phyloP scores from a whole-genome alignment of 352 stramenopile species.

The Globisporangium splendens region DNA sequence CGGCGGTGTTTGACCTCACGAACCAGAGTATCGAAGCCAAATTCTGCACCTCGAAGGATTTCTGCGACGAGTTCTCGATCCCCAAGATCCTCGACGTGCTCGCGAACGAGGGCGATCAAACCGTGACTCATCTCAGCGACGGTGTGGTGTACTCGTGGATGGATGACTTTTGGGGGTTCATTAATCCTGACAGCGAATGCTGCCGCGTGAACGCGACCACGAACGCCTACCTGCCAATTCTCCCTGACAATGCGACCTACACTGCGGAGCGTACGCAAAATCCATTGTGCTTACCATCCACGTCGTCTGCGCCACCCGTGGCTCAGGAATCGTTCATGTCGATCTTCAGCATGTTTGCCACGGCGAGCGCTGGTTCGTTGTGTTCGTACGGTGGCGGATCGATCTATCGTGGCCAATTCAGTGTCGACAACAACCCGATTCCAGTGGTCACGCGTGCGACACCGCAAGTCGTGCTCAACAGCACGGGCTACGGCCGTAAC shows the following conservation, averaged over 20 bases:
- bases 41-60: constrained; percentile 59
- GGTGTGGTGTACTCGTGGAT: constrained; percentile 63
- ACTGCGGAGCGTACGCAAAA: constrained; percentile 14
- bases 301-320: constrained; percentile 30
- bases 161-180: constrained; percentile 74
- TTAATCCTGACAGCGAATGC: constrained; percentile 56
- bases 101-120: constrained; percentile 25
- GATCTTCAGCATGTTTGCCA: constrained; percentile 68
- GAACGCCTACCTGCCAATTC: constrained; percentile 38
- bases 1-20: constrained; percentile 28
- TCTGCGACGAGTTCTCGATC: constrained; percentile 54
- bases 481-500: constrained; percentile 35
- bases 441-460: constrained; percentile 24
- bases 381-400: constrained; percentile 60
- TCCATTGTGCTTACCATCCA: constrained; percentile 37
- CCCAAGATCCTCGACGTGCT: constrained; percentile 56
- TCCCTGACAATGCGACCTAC: constrained; percentile 30
- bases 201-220: constrained; percentile 45
- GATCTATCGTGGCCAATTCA: constrained; percentile 67
- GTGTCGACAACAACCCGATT: constrained; percentile 52
- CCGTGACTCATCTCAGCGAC: constrained; percentile 44
- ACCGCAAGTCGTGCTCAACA: constrained; percentile 47
- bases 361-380: constrained; percentile 30
- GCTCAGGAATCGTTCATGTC: constrained; percentile 58
- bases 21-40: constrained; percentile 30